Conservation (phyloP, 768 basidiomycete genomes). For the Hericium alpestre region DNA sequence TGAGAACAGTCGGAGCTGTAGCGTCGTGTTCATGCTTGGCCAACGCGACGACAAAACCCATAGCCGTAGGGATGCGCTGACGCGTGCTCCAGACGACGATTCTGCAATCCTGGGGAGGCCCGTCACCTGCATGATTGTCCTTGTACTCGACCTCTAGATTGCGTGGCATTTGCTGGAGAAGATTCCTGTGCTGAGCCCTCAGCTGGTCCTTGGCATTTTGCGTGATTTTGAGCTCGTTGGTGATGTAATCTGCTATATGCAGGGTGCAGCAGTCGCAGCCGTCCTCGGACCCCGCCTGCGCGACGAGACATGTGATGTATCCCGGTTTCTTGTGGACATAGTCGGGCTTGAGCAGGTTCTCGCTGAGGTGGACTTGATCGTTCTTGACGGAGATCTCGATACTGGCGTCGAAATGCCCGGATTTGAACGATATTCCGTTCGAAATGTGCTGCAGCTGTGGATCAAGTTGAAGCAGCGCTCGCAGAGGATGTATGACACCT, state of each 20-base stretch:
- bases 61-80: not conserved
- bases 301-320: not conserved
- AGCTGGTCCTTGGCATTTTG: not conserved
- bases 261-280: not conserved
- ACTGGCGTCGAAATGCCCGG: not conserved
- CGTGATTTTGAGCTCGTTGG: not conserved
- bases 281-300: not conserved
- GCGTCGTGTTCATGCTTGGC: not conserved
- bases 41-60: not conserved
- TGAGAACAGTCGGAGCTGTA: not conserved
- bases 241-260: not conserved
- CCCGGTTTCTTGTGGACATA: not conserved
- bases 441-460: not conserved
- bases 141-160: not conserved
- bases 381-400: not conserved
- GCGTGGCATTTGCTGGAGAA: not conserved
- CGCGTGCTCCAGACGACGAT: not conserved
- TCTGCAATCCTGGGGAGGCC: not conserved
- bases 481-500: not conserved
- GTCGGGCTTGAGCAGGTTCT: not conserved
- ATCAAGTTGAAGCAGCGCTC: not conserved
- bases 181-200: not conserved
- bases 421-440: not conserved
- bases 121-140: not conserved
- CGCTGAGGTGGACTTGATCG: not conserved